Evolutionary conservation across 2,329 filamentous ascomycete genomes (phyloP).

Genomic region (Cladophialophora immunda): DNA sequence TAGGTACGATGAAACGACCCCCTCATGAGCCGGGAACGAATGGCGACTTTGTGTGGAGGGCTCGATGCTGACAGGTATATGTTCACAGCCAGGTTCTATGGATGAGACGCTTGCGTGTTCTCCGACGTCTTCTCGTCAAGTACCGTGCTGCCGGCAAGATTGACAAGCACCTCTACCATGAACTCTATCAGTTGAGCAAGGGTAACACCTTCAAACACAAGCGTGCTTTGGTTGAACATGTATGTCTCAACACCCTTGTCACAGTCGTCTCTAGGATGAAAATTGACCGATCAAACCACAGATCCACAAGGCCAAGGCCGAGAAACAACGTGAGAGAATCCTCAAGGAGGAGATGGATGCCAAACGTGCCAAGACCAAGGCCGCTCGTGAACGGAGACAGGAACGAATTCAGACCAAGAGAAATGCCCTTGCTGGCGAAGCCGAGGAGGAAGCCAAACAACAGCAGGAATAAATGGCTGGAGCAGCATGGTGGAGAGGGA

Average conservation of each 20-base stretch:
- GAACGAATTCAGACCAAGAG: constrained; percentile 93
- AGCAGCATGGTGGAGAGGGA: neutral
- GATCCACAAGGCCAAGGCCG: constrained; percentile 99
- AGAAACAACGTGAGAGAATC: constrained; percentile 94
- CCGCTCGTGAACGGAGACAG: constrained; percentile 96
- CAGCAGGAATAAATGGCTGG: constrained; percentile 34
- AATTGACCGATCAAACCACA: constrained; percentile 52
- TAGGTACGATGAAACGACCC: constrained; percentile 68
- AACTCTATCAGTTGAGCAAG: constrained; percentile 99
- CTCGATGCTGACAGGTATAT: constrained; percentile 20
- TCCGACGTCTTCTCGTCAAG: constrained; percentile 98
- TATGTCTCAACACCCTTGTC: constrained; percentile 66
- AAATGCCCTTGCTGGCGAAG: constrained; percentile 80
- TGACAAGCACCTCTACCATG: constrained; percentile 99
- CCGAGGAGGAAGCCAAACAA: constrained; percentile 53
- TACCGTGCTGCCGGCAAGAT: constrained; percentile 99
- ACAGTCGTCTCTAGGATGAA: constrained; percentile 39
- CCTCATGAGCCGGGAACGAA: constrained; percentile 34
- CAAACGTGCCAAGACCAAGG: constrained; percentile 99
- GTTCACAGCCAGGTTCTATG: constrained; percentile 85
- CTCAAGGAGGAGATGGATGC: constrained; percentile 99
- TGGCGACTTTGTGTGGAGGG: neutral
- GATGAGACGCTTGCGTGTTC: constrained; percentile 99
- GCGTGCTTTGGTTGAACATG: constrained; percentile 99
- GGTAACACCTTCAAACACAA: constrained; percentile 99